These are phyloP conservation scores for Atractiella rhizophila DNA, from an alignment of 768 basidiomycete species.

Conservation along the genomic window DNA sequence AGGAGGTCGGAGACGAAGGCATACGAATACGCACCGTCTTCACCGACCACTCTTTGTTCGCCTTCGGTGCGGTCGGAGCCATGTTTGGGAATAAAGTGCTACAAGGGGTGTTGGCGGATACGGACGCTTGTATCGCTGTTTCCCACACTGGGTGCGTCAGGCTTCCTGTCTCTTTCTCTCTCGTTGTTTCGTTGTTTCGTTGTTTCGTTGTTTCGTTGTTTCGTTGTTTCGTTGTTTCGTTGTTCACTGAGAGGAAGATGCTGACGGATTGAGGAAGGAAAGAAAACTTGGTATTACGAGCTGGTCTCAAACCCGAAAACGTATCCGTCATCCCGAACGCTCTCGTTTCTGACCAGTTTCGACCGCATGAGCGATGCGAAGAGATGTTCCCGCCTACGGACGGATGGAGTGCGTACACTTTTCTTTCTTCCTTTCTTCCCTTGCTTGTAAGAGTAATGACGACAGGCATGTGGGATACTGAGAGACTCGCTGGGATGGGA, in stretches of 20 bases:
- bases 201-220: too few species aligned
- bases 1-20: too few species aligned
- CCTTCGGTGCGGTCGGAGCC: slow-evolving; percentile 87
- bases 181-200: too few species aligned
- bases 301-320: slow-evolving; percentile 39
- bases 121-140: slow-evolving; percentile 84
- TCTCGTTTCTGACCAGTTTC: slow-evolving; percentile 61
- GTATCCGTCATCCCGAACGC: slow-evolving; percentile 90
- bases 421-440: too few species aligned
- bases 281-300: slow-evolving; percentile 87
- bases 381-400: too few species aligned
- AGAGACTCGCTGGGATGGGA: too few species aligned
- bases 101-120: slow-evolving; percentile 58
- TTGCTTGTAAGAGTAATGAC: too few species aligned
- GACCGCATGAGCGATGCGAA: too few species aligned
- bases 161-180: neutral
- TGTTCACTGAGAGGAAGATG: too few species aligned
- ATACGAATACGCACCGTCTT: slow-evolving; percentile 79
- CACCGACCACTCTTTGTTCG: slow-evolving; percentile 90
- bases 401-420: too few species aligned
- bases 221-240: too few species aligned
- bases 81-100: slow-evolving; percentile 92
- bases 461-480: too few species aligned
- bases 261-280: slow-evolving; percentile 31
- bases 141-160: slow-evolving; percentile 67